Conservation (phyloP, 305 asterid species). For the Fraxinus floribunda region DNA sequence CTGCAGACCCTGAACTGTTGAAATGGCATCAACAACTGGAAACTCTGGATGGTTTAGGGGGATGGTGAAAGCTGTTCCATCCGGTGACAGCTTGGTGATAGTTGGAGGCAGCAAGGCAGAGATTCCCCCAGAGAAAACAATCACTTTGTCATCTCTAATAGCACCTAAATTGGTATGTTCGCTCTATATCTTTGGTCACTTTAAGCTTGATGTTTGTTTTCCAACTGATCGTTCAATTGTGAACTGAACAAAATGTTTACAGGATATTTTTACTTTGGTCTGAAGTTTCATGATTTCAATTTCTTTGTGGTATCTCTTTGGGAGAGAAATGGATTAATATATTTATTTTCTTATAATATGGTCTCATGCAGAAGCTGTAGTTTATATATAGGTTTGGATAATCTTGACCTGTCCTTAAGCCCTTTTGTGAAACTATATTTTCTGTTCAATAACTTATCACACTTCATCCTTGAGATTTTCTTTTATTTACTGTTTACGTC, state of each 20-base stretch:
- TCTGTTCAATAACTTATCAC: not conserved
- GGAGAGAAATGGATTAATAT: not conserved
- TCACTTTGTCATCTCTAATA: conserved; percentile 77
- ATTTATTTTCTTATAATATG: not conserved
- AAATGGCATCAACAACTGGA: conserved; percentile 87
- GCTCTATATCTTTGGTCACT: conserved; percentile 14
- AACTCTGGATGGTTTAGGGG: conserved; percentile 86
- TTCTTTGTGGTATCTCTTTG: conserved; percentile 2
- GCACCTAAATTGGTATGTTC: conserved; percentile 85
- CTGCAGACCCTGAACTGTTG: conserved; percentile 70
- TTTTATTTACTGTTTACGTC: not conserved
- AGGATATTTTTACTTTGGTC: not conserved
- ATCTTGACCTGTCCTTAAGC: not conserved
- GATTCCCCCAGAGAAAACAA: conserved; percentile 83
- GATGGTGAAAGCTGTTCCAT: conserved; percentile 90
- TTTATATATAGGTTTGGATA: not conserved
- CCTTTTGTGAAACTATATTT: not conserved
- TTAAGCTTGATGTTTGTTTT: conserved; percentile 8
- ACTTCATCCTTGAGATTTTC: not conserved
- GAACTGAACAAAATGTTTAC: not conserved
- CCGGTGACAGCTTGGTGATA: conserved; percentile 88
- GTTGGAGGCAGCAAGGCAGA: conserved; percentile 81
- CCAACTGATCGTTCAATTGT: not conserved
- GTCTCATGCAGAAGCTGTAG: conserved; percentile 15
- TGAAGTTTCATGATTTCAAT: not conserved